These are phyloP conservation scores for Raddia distichophylla DNA, from an alignment of 176 grass and related monocot genomes.

Conservation along the genomic window DNA sequence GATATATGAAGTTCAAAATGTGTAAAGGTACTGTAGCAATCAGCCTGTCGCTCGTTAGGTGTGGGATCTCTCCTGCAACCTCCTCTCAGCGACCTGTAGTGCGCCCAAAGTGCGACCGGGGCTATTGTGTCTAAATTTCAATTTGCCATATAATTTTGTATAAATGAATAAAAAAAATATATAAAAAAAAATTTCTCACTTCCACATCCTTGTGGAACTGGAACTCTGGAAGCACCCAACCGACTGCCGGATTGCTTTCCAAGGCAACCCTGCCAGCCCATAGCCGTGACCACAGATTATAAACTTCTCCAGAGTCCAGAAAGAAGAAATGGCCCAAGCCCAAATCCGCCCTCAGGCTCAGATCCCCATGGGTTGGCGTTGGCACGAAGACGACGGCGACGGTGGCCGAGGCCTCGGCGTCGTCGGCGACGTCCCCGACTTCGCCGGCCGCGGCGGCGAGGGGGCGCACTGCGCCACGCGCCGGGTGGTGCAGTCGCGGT, in stretches of 20 bases:
- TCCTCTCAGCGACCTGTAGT: no score
- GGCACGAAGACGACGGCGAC: slow-evolving; percentile 53
- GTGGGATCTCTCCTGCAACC: no score
- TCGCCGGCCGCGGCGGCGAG: slow-evolving; percentile 27
- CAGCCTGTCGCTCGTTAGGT: no score
- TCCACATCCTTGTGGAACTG: slow-evolving; percentile 23
- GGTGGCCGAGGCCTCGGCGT: slow-evolving; percentile 44
- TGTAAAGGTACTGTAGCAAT: no score
- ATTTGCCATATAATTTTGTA: no score
- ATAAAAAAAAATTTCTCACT: no score
- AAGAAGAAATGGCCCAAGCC: slow-evolving; percentile 10
- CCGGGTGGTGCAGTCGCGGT: slow-evolving; percentile 62
- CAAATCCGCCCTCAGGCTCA: not conserved
- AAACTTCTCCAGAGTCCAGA: not conserved
- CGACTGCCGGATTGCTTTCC: slow-evolving; percentile 35
- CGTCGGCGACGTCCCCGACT: slow-evolving; percentile 32
- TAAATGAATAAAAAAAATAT: no score
- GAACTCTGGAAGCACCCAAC: slow-evolving; percentile 19
- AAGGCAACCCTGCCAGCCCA: slow-evolving; percentile 32
- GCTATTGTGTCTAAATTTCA: no score
- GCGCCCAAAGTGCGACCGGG: no score
- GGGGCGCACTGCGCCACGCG: slow-evolving; percentile 50
- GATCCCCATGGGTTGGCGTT: slow-evolving; percentile 69
- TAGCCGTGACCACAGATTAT: not conserved
- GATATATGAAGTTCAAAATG: no score